Evolutionary conservation across 177 flowering plant genomes (phyloP).

Genomic region (Vitis hybrid): DNA sequence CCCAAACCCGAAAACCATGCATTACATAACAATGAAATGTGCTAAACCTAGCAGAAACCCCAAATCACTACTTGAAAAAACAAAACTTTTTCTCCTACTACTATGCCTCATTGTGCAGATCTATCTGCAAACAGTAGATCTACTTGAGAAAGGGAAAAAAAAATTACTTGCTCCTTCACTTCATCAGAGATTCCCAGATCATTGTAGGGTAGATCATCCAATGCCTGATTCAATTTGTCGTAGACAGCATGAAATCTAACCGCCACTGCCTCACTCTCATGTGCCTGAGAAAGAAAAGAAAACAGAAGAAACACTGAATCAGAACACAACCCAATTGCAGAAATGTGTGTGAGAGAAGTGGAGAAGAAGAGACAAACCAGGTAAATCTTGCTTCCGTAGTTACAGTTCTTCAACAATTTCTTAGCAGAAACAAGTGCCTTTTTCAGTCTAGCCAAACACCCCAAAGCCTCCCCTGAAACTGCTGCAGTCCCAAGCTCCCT

Average conservation of each 20-base stretch:
- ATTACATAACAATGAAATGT: no score
- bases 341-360: background rate
- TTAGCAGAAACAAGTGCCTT: constrained; percentile 48
- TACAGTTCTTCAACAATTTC: constrained; percentile 56
- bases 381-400: constrained; percentile 67
- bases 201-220: constrained; percentile 61
- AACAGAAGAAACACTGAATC: background rate
- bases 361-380: constrained; percentile 35
- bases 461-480: constrained; percentile 20
- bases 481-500: constrained; percentile 28
- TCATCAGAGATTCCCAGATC: constrained; percentile 69
- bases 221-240: constrained; percentile 51
- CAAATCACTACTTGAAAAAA: no score
- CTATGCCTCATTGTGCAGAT: background rate
- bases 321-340: background rate
- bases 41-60: no score
- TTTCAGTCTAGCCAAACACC: constrained; percentile 39
- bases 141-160: background rate
- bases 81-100: no score
- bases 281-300: constrained; percentile 37
- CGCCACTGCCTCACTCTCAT: constrained; percentile 67
- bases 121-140: background rate
- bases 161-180: constrained; percentile 66
- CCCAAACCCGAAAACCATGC: no score
- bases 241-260: constrained; percentile 54